Percentiles rank a stretch among this genome's conserved stretches.
Evolutionary conservation across 2,329 filamentous ascomycete genomes (phyloP).

Genomic region (Beauveria caledonica): DNA sequence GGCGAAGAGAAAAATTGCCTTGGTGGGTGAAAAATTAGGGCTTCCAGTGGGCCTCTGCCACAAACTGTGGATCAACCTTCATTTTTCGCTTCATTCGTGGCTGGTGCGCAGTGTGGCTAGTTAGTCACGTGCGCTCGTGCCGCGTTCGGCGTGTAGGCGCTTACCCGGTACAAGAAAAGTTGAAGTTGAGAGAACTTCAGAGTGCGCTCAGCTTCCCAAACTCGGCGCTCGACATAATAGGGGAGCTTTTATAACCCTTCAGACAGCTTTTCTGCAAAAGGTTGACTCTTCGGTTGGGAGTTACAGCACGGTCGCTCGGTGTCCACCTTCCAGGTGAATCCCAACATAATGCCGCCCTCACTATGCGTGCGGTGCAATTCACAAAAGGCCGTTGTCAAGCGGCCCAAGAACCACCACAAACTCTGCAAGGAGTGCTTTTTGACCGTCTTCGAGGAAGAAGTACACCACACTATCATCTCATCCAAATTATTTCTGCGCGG

Average conservation of each 20-base stretch:
- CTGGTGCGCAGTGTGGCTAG: slow-evolving; percentile 7
- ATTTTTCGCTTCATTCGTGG: slow-evolving; percentile 11
- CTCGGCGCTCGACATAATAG: not conserved
- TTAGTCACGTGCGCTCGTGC: slow-evolving; percentile 10
- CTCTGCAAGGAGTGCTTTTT: slow-evolving; percentile 89
- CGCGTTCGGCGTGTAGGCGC: not conserved
- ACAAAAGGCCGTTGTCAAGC: slow-evolving; percentile 77
- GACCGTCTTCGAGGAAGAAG: slow-evolving; percentile 78
- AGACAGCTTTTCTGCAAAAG: too few species aligned
- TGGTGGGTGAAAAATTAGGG: slow-evolving; percentile 32
- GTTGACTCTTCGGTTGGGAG: too few species aligned
- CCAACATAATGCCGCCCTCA: slow-evolving; percentile 60
- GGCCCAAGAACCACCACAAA: slow-evolving; percentile 91
- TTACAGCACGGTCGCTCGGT: not conserved
- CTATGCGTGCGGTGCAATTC: slow-evolving; percentile 68
- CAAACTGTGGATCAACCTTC: slow-evolving; percentile 15
- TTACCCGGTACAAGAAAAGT: slow-evolving; percentile 9
- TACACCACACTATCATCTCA: slow-evolving; percentile 83
- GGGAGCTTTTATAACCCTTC: not conserved
- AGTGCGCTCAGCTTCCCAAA: not conserved
- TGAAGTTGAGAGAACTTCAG: not conserved
- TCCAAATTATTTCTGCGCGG: slow-evolving; percentile 75
- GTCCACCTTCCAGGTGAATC: not conserved
- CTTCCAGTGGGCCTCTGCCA: slow-evolving; percentile 17
- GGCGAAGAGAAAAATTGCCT: slow-evolving; percentile 23